phyloP scores from a whole-genome alignment of 108 stramenopile species.

The Cyclotella kingstonii region DNA sequence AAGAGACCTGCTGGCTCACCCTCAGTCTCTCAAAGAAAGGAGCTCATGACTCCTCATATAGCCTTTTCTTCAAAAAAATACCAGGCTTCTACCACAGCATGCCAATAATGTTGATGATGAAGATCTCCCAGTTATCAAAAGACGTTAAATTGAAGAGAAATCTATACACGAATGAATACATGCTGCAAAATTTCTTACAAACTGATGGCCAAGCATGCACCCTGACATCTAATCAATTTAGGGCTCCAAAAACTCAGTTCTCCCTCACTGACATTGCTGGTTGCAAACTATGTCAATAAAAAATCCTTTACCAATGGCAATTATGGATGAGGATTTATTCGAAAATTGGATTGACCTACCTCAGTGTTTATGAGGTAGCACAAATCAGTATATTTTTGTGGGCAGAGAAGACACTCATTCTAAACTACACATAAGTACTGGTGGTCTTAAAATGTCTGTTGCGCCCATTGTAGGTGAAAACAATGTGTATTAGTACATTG shows the following conservation, averaged over 20 bases:
- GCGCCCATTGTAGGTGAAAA: slow-evolving; percentile 80
- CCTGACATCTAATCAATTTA: slow-evolving; percentile 9
- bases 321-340: slow-evolving; percentile 72
- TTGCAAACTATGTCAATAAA: slow-evolving; percentile 60
- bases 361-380: slow-evolving; percentile 52
- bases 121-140: slow-evolving; percentile 64
- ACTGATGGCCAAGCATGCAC: slow-evolving; percentile 54
- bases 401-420: slow-evolving; percentile 62
- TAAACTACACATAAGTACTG: slow-evolving; percentile 66
- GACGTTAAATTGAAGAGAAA: slow-evolving; percentile 65
- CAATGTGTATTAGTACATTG: slow-evolving; percentile 77
- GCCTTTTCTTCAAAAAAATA: too few species aligned
- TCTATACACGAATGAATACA: slow-evolving; percentile 55
- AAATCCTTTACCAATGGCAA: slow-evolving; percentile 56
- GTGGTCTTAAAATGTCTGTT: slow-evolving; percentile 76
- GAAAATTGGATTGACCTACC: slow-evolving; percentile 66
- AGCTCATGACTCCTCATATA: too few species aligned
- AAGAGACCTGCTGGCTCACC: too few species aligned
- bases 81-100: too few species aligned
- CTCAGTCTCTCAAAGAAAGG: too few species aligned
- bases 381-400: slow-evolving; percentile 87
- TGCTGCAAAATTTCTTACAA: slow-evolving; percentile 61
- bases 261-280: slow-evolving; percentile 66
- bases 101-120: slow-evolving; percentile 68
- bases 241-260: slow-evolving; percentile 54